Base-by-base conservation (phyloP, 2,329 filamentous ascomycete genomes). In the Sporothrix variecibatus region DNA sequence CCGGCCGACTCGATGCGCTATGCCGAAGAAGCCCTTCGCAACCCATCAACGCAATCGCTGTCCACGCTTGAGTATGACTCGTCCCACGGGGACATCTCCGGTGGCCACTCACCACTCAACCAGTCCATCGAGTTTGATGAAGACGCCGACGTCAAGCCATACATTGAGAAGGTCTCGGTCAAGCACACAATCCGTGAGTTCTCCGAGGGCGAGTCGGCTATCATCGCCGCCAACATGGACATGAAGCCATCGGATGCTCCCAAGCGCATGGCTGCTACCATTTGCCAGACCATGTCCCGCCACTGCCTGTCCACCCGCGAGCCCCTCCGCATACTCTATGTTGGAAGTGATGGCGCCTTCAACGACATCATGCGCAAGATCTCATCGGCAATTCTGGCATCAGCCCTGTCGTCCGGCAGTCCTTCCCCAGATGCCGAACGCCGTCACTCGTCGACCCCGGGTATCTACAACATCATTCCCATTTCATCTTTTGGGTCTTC, bases 391-490 rank as follows among this genome's bases (percentile, higher is more conserved):
- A 82, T 86, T 65, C 83, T 83, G 75, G 84, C 83, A 12, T 85
- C 84, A 11, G 79, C 79, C 49, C 80, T 79, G 75, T 49, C 56
- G 23, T 20, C 67, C 1, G 31, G 40, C 9, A 65, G 31, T 0
- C 28, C 60, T 3, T 49, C 43, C 9, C 23, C 34, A 6, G 40
- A 20, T 31, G 26, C 69, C 2, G 68, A 74, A 3, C 72, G 53
- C 23, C 73, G 51, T 23, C 53, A 49, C 28, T 28, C 72, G 2
- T 72, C 74, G 34, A 71, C 67, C 7, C 60, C 71, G 6, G 74
- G 73, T 40, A 79, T 86, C 43, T 87, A 86, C 79, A 87, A 86
- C 78, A 85, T 87, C 60, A 83, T 87, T 62, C 85, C 85, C 20
- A 83, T 87, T 72, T 85, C 85, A 3, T 83, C 84, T 1, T 87